Evolutionary conservation across 495 filamentous ascomycete genomes (phyloP).

Genomic region (Penicillium silybi): DNA sequence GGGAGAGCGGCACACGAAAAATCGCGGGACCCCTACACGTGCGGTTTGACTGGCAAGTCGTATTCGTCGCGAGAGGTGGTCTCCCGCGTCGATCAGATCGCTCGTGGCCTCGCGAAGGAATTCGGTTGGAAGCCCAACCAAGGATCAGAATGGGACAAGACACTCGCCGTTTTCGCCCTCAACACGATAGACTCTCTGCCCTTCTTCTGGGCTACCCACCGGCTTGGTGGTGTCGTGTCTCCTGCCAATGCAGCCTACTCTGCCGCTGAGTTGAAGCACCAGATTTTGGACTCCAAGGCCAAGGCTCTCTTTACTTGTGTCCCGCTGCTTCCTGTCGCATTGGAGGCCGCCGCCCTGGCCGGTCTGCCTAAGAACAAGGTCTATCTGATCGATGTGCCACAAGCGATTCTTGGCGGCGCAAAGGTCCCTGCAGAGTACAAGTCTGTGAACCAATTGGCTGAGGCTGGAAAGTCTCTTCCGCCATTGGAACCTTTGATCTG

Average conservation of each 20-base stretch:
- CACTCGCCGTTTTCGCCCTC: conserved; percentile 68
- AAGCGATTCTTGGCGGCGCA: conserved; percentile 43
- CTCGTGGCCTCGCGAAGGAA: conserved; percentile 66
- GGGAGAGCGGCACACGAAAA: conserved; percentile 61
- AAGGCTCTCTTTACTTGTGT: conserved; percentile 77
- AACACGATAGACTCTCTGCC: conserved; percentile 84
- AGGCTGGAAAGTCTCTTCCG: conserved; percentile 58
- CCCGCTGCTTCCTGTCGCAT: conserved; percentile 64
- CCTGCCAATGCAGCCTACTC: conserved; percentile 86
- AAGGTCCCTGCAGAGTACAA: conserved; percentile 54
- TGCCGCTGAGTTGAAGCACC: conserved; percentile 69
- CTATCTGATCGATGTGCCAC: conserved; percentile 69
- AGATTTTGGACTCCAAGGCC: conserved; percentile 70
- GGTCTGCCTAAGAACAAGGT: conserved; percentile 69
- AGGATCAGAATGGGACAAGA: conserved; percentile 84
- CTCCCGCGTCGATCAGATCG: conserved; percentile 65
- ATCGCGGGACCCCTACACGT: conserved; percentile 74
- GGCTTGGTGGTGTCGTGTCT: conserved; percentile 68
- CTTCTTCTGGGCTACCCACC: conserved; percentile 71
- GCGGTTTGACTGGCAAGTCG: conserved; percentile 69
- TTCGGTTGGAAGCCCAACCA: conserved; percentile 70
- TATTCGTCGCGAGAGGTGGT: conserved; percentile 64
- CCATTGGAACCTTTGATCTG: conserved; percentile 63
- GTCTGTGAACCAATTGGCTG: conserved; percentile 66
- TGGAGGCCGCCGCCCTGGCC: conserved; percentile 62